phyloP scores from a whole-genome alignment of 2,329 filamentous ascomycete genomes.

The Zalaria obscura region DNA sequence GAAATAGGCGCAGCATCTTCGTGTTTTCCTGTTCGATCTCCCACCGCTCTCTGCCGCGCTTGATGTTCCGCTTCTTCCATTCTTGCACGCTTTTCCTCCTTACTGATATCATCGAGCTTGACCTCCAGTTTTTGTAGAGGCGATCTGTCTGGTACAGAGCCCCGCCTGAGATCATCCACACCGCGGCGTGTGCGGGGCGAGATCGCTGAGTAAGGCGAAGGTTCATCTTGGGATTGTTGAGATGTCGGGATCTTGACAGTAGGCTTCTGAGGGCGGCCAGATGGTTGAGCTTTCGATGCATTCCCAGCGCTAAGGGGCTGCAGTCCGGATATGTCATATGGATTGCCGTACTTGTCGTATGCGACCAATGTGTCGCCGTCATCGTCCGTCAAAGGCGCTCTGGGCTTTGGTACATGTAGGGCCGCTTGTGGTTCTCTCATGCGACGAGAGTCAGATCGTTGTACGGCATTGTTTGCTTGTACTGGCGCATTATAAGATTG shows the following conservation, averaged over 20 bases:
- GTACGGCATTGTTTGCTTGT: neutral
- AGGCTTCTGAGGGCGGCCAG: constrained; percentile 1
- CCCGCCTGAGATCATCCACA: constrained; percentile 14
- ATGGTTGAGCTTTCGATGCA: neutral
- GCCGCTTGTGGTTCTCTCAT: constrained; percentile 4
- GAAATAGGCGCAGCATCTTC: constrained; percentile 1
- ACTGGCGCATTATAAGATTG: neutral
- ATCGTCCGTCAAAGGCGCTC: neutral
- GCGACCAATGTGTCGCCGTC: neutral
- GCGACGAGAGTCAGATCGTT: neutral
- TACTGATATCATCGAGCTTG: constrained; percentile 82
- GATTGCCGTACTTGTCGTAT: neutral
- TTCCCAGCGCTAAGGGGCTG: neutral
- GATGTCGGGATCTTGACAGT: neutral
- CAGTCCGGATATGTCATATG: neutral
- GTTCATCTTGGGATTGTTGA: neutral
- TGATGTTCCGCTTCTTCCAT: constrained; percentile 69
- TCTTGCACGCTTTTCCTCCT: constrained; percentile 82
- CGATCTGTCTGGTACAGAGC: constrained; percentile 67
- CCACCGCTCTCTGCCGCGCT: constrained; percentile 46
- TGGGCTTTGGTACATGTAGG: constrained; percentile 5
- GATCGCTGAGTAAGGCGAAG: neutral
- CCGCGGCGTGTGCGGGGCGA: neutral
- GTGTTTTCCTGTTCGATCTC: constrained; percentile 8
- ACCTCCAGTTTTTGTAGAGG: constrained; percentile 88